Percentiles rank a stretch among this genome's conserved stretches.
These are phyloP conservation scores for Cercospora sojina DNA, from an alignment of 2,329 filamentous ascomycete genomes.

Conservation along the genomic window DNA sequence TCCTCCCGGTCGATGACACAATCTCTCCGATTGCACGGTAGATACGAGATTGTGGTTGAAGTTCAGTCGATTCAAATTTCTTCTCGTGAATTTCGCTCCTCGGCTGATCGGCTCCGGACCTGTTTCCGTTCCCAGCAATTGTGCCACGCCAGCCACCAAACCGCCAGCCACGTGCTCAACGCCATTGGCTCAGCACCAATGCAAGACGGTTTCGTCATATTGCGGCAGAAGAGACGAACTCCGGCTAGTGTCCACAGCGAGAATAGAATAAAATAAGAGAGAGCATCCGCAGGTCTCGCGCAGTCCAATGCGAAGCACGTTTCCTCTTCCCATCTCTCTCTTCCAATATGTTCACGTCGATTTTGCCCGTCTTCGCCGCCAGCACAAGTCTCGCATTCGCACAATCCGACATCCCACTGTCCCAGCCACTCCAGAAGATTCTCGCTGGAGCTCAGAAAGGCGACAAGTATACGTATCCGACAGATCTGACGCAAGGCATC, in stretches of 20 bases:
- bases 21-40: no score
- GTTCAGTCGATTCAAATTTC: not conserved
- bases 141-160: not conserved
- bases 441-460: constrained; percentile 55
- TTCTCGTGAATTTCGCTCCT: not conserved
- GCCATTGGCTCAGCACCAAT: constrained; percentile 12
- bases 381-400: constrained; percentile 22
- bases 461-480: constrained; percentile 59
- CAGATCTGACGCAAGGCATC: constrained; percentile 60
- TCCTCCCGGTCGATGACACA: no score
- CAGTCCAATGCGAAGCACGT: not conserved
- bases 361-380: constrained; percentile 1
- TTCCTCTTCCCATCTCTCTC: not conserved
- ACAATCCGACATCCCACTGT: constrained; percentile 42
- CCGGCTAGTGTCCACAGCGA: not conserved
- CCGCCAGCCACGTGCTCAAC: constrained; percentile 5
- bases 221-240: constrained; percentile 8
- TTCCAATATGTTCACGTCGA: not conserved
- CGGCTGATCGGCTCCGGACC: not conserved
- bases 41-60: not conserved
- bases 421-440: constrained; percentile 55
- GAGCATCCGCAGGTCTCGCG: not conserved
- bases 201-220: not conserved
- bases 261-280: not conserved
- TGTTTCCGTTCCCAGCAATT: not conserved